Percentiles rank a stretch among this genome's conserved stretches.
Conservation (phyloP, 176 grass and related monocot genomes). For the Bonia amplexicaulis region DNA sequence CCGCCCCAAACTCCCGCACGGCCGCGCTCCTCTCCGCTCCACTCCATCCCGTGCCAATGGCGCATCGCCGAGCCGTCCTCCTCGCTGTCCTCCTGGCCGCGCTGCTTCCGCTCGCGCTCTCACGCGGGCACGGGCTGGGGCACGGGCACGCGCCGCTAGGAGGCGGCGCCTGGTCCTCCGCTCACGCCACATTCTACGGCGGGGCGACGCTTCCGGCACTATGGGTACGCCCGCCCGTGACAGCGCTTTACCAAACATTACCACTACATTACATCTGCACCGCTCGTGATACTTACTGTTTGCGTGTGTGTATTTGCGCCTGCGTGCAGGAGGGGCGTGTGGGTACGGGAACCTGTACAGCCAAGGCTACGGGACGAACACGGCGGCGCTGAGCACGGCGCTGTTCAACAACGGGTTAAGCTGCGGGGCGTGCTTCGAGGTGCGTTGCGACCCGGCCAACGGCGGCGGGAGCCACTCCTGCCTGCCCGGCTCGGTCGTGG, state of each 20-base stretch:
- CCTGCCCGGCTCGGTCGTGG: slow-evolving; percentile 59
- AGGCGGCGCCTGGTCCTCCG: slow-evolving; percentile 46
- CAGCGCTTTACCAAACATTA: background rate
- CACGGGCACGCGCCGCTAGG: slow-evolving; percentile 16
- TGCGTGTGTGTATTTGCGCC: background rate
- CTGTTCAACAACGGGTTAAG: slow-evolving; percentile 87
- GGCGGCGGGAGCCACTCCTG: slow-evolving; percentile 48
- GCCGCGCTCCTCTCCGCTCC: background rate
- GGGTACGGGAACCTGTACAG: slow-evolving; percentile 96
- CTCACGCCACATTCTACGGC: slow-evolving; percentile 91
- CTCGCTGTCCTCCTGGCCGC: slow-evolving; percentile 3
- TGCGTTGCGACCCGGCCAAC: slow-evolving; percentile 47
- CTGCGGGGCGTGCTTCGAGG: slow-evolving; percentile 84
- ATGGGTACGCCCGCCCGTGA: slow-evolving; percentile 42
- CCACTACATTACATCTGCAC: background rate
- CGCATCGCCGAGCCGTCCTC: slow-evolving; percentile 8
- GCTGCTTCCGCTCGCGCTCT: slow-evolving; percentile 14
- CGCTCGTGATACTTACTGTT: background rate
- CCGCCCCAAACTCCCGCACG: background rate
- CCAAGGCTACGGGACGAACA: slow-evolving; percentile 86
- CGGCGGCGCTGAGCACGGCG: slow-evolving; percentile 85
- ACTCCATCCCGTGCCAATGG: background rate
- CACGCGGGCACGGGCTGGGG: background rate
- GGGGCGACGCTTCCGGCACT: slow-evolving; percentile 87
- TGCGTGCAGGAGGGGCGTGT: slow-evolving; percentile 62